Percentiles rank a stretch among this genome's conserved stretches.
Evolutionary conservation across 305 asterid species (phyloP).

Genomic region (Fraxinus baroniana): DNA sequence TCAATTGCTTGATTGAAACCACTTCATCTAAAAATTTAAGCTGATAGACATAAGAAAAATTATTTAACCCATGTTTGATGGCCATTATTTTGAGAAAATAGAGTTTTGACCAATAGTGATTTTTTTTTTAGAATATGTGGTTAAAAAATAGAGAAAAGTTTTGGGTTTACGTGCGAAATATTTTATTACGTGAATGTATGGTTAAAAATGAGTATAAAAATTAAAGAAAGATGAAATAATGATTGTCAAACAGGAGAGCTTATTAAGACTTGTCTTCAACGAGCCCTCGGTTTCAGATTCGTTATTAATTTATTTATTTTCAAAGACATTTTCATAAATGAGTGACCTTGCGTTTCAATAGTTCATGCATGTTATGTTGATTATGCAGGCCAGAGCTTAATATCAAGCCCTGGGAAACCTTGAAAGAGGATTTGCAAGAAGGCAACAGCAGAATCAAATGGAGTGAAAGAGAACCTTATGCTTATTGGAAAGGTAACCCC

Average conservation of each 20-base stretch:
- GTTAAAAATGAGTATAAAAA: too few species aligned
- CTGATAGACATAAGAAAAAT: background rate
- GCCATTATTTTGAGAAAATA: too few species aligned
- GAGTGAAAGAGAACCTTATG: slow-evolving; percentile 73
- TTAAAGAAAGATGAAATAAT: too few species aligned
- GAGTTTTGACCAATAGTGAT: too few species aligned
- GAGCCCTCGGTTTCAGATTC: background rate
- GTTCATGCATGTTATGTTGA: slow-evolving; percentile 6
- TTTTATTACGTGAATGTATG: too few species aligned
- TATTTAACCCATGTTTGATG: too few species aligned
- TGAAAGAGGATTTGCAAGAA: slow-evolving; percentile 56
- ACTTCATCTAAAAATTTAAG: too few species aligned
- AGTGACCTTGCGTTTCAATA: background rate
- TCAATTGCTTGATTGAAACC: background rate
- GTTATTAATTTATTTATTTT: background rate
- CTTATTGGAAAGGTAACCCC: slow-evolving; percentile 77
- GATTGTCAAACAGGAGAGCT: too few species aligned
- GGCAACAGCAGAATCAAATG: slow-evolving; percentile 50
- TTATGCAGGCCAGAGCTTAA: slow-evolving; percentile 73
- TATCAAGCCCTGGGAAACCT: slow-evolving; percentile 71
- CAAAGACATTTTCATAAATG: background rate
- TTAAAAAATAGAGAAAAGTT: too few species aligned
- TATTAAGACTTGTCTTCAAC: background rate
- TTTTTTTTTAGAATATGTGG: too few species aligned
- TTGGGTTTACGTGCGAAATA: too few species aligned